Evolutionary conservation across 1,284 basidiomycete species (phyloP).

Genomic region (Puccinia hordei): DNA sequence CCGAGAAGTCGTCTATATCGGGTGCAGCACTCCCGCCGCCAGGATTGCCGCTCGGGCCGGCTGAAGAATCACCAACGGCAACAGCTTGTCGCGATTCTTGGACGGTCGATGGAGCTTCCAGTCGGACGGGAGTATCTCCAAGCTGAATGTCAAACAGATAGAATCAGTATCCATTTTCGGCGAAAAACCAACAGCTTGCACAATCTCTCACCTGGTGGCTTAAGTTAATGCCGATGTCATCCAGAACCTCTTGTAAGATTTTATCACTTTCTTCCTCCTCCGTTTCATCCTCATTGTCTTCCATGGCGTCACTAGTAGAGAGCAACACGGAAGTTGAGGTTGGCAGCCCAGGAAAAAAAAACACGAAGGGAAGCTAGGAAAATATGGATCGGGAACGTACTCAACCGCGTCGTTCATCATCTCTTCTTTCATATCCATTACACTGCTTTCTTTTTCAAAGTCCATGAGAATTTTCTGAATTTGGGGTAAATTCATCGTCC

Average conservation of each 20-base stretch:
- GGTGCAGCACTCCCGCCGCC: constrained; percentile 13
- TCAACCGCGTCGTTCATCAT: constrained; percentile 99
- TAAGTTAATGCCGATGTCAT: constrained; percentile 91
- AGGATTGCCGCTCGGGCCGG: constrained; percentile 10
- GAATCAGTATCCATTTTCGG: neutral
- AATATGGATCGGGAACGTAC: constrained; percentile 7
- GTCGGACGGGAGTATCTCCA: constrained; percentile 28
- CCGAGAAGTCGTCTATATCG: constrained; percentile 46
- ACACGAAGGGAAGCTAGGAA: neutral
- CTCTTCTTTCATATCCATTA: constrained; percentile 99
- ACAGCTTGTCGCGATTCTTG: constrained; percentile 45
- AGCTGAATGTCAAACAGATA: constrained; percentile 17
- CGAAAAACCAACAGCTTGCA: neutral
- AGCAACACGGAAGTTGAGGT: neutral
- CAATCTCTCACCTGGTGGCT: constrained; percentile 75
- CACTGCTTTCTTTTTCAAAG: constrained; percentile 92
- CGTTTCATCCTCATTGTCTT: constrained; percentile 83
- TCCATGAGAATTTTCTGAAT: constrained; percentile 97
- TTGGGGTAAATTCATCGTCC: constrained; percentile 86
- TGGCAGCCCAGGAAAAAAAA: neutral
- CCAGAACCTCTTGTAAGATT: constrained; percentile 92
- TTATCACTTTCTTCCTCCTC: constrained; percentile 91
- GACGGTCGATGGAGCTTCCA: constrained; percentile 26
- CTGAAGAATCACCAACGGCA: constrained; percentile 40
- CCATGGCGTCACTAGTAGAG: constrained; percentile 76